Evolutionary conservation across 2,329 filamentous ascomycete species (phyloP), one percentile per base, ranked within the genome.

Genomic region (Aspergillus transmontanensis): DNA sequence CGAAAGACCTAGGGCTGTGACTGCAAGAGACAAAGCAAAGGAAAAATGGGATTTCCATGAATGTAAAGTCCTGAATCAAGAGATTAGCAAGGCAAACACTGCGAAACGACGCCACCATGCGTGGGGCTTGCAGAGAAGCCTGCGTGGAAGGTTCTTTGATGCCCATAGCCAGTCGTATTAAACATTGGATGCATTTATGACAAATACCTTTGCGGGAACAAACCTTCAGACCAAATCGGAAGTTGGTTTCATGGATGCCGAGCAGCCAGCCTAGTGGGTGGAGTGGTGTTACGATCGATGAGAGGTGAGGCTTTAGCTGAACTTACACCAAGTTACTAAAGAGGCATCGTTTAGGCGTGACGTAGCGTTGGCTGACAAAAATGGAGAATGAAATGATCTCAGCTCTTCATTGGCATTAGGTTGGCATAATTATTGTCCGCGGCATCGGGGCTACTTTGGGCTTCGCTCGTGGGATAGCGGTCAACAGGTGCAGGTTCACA

Each of bases 111-210:
- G 66, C 71, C 60, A 63, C 30, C 30, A 69, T 21, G 30, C 14
- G 70, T 69, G 66, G 58, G 61, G 63, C 30, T 67, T 75, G 72
- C 74, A 76, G 64, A 71, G 73, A 77, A 77, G 69, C 58, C 63
- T 73, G 70, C 69, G 72, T 73, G 65, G 74, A 77, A 76, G 59
- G 19, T 75, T 75, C 71, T 69, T 66, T 71, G 64, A 64, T 21
- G 43, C 58, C 58, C 16, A 21, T 56, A 39, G 36, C 55, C 56
- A 57, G 57, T 57, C 21, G 21, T 6, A 11, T 57, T 48, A 4
- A 30, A 6, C 12, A 41, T 61, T 57, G 50, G 46, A 16, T 32
- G 32, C 54, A 36, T 39, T 39, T 28, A 32, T 63, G 34, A 60
- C 46, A 58, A 56, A 58, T 43, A 60, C 55, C 57, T 59, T 54